These are phyloP conservation scores for Chytridiales sp. DNA, from an alignment of 371 early-diverging fungal genomes.

Conservation along the genomic window DNA sequence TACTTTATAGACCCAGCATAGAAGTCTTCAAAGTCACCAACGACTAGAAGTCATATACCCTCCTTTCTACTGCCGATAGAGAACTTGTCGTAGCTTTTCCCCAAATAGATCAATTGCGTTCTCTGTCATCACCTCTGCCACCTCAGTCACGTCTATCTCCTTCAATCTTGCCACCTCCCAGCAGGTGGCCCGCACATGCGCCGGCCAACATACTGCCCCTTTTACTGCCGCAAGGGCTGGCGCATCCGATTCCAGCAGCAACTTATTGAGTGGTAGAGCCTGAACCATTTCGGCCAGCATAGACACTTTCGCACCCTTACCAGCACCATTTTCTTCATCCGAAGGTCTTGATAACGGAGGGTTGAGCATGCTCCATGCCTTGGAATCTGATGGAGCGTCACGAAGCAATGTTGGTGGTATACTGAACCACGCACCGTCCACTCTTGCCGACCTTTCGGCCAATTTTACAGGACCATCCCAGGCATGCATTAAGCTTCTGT, in stretches of 20 bases:
- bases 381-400: no score
- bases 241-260: slow-evolving; percentile 70
- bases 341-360: no score
- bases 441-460: slow-evolving; percentile 48
- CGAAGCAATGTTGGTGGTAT: slow-evolving; percentile 61
- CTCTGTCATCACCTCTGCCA: slow-evolving; percentile 43
- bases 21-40: slow-evolving; percentile 6
- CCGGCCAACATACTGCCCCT: slow-evolving; percentile 58
- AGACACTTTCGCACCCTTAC: no score
- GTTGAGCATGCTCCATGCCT: no score
- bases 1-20: slow-evolving; percentile 3
- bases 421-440: slow-evolving; percentile 49
- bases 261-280: slow-evolving; percentile 50
- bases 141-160: slow-evolving; percentile 52
- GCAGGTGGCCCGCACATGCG: slow-evolving; percentile 44
- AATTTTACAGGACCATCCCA: slow-evolving; percentile 61
- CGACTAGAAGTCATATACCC: no score
- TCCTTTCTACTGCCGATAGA: no score
- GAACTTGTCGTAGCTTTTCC: no score
- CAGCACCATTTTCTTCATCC: no score
- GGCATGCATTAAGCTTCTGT: slow-evolving; percentile 67
- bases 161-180: slow-evolving; percentile 57
- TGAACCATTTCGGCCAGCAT: slow-evolving; percentile 52
- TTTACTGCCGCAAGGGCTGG: slow-evolving; percentile 65
- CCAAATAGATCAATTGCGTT: slow-evolving; percentile 50